Evolutionary conservation across 129 eudicot genomes (phyloP), one percentile per base, ranked within the genome.

Genomic region (Escallonia rubra): DNA sequence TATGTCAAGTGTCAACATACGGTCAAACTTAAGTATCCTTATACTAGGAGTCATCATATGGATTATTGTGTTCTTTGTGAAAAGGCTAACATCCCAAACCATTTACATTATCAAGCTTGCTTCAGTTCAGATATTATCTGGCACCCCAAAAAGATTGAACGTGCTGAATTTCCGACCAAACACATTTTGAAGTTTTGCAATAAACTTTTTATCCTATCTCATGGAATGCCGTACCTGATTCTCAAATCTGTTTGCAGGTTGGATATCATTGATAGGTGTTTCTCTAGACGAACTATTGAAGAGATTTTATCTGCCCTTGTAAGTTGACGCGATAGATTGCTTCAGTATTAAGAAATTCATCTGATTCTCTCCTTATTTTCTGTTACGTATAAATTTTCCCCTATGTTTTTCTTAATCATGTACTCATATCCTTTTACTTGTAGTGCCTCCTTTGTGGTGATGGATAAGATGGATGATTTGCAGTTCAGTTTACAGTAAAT

Each of bases 251-350:
- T 43, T 45, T 79, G 64, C 79, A 93, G 96, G 81, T 78, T 89
- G 80, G 73, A 77, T 65, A 79, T 78, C 54, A 84, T 93, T 63
- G 79, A 93, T 46, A 69, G 70, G 61, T 93, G 95, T 75, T 93
- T 93, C 78, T 86, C 95, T 23, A 77, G 66, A 62, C 80, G 86
- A 81, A 93, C 96, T 2, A 65, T 89, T 55, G 96, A 93, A 79
- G 95, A 93, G 23, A 93, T 93, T 42, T 77, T 89, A 49, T 78
- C 83, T 55, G 81, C 91, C 47, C 86, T 89, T 64, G 99, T 93
- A 80, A 81, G 90, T 69, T 76, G 60, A 41, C 67, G 15, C 14
- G 41, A 16, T 59, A 51, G 66, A 57, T 41, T n/a, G 15, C 45
- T 44, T 74, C 42, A 14, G 43, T 16, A 60, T 55, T 45, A 68